Base-by-base conservation (phyloP, 1,284 basidiomycete genomes). In the Cutaneotrichosporon daszewskae region DNA sequence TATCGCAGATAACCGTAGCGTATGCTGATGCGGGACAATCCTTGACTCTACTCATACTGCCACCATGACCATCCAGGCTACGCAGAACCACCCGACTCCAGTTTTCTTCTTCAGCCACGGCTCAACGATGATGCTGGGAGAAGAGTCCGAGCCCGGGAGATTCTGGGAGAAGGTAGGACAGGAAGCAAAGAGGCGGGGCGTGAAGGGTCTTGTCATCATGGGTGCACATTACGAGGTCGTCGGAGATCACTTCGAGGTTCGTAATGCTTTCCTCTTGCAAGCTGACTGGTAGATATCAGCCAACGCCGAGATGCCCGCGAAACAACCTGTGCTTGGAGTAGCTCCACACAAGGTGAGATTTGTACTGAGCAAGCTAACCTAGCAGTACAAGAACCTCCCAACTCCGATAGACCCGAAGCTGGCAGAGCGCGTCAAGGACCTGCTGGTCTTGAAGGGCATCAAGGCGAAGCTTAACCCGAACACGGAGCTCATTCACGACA, bases 401-500 rank as follows among this genome's bases (percentile, higher is more conserved):
- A 59, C 22, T 42, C 43, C 5, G 50, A 18, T 8, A 4, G n/a
- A 50, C 14, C 26, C 49, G 8, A 28, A 47, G 13, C 44, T 59
- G 9, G 57, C 58, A 12, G 19, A 40, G n/a, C 29, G 45, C 9
- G 54, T 59, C n/a, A n/a, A n/a, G n/a, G 24, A 28, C 1, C 33
- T 52, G 14, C 39, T 61, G 6, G 33, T 40, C 5, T 23, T 46
- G 14, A 41, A 41, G 19, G 59, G 59, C 9, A 56, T 61, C 40
- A 45, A 59, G 23, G 55, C 48, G 3, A 40, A 46, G 16, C 34
- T 47, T n/a, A 47, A 54, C 24, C 51, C 53, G 2, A 43, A 61
- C 7, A 45, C 57, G 31, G 59, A 61, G 49, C 49, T 48, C 40
- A 58, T 61, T 33, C 59, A 61, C 25, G 59, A 61, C 39, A 58